These are phyloP conservation scores for Fusarium napiforme DNA, from an alignment of 2,329 filamentous ascomycete species.

Conservation along the genomic window DNA sequence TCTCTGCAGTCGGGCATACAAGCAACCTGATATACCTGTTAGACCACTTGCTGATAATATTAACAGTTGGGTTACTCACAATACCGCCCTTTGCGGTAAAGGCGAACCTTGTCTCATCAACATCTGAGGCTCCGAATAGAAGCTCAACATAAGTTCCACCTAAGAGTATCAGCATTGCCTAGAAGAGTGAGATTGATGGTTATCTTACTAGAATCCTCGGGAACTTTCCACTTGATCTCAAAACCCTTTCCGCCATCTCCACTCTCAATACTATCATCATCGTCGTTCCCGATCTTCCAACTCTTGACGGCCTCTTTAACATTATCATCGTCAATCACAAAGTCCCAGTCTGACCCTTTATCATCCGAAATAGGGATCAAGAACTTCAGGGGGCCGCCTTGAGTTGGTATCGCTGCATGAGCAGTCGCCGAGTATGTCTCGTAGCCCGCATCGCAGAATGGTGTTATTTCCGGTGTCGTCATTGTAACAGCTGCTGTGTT, in stretches of 20 bases:
- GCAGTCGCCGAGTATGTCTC: not conserved
- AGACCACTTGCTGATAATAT: fast-evolving
- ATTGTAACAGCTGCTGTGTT: not conserved
- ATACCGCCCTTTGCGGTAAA: not conserved
- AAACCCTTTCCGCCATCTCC: fast-evolving
- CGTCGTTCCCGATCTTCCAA: not conserved
- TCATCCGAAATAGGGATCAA: not conserved
- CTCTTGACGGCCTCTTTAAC: not conserved
- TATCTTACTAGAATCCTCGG: not conserved
- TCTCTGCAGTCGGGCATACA: not conserved
- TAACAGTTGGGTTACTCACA: fast-evolving
- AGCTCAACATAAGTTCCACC: not conserved
- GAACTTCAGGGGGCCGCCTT: not conserved
- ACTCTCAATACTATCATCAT: not conserved
- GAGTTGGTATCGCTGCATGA: not conserved
- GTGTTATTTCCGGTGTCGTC: not conserved
- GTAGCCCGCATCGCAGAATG: not conserved
- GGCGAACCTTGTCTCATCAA: fast-evolving
- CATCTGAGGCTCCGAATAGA: fast-evolving
- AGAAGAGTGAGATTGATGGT: fast-evolving
- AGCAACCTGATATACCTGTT: not conserved
- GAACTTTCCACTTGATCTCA: not conserved
- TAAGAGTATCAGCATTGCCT: fast-evolving
- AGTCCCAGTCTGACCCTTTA: not conserved
- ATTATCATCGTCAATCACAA: not conserved